These are phyloP conservation scores for Blastobotrys aristatus DNA, from an alignment of 1,139 yeast genomes.

Conservation along the genomic window DNA sequence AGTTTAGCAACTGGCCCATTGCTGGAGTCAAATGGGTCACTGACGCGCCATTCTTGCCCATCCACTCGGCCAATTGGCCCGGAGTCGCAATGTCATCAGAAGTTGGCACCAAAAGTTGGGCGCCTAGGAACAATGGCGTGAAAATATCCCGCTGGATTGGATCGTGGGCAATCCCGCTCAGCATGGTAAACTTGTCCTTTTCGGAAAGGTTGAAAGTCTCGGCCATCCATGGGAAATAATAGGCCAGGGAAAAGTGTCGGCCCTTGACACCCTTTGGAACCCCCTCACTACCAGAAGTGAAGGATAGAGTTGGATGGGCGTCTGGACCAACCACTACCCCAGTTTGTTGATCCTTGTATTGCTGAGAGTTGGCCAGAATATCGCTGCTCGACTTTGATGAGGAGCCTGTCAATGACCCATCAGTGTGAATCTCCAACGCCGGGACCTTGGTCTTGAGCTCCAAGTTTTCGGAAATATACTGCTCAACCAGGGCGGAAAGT, in stretches of 20 bases:
- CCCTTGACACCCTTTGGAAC: slow-evolving; percentile 98
- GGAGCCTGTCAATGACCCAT: slow-evolving; percentile 73
- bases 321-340: slow-evolving; percentile 98
- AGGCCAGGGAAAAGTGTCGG: slow-evolving; percentile 92
- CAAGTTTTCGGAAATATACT: slow-evolving; percentile 67
- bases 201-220: slow-evolving; percentile 69
- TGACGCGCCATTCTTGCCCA: slow-evolving; percentile 84
- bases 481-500: slow-evolving; percentile 68
- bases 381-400: slow-evolving; percentile 40
- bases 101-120: slow-evolving; percentile 87
- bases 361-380: slow-evolving; percentile 45
- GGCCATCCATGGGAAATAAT: slow-evolving; percentile 99
- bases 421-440: slow-evolving; percentile 66
- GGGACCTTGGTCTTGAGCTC: slow-evolving; percentile 70
- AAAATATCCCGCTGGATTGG: slow-evolving; percentile 99
- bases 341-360: slow-evolving; percentile 52
- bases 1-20: slow-evolving; percentile 95
- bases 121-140: slow-evolving; percentile 95
- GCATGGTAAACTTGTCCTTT: slow-evolving; percentile 90
- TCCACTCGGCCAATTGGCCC: slow-evolving; percentile 95
- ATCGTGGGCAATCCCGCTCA: slow-evolving; percentile 98
- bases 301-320: slow-evolving; percentile 90
- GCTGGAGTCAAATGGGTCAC: slow-evolving; percentile 98
- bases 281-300: slow-evolving; percentile 99
- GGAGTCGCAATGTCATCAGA: slow-evolving; percentile 98